Percentiles rank a stretch among this genome's conserved stretches.
These are phyloP conservation scores for Clonostachys rosea DNA, from an alignment of 2,329 filamentous ascomycete species.

Conservation along the genomic window DNA sequence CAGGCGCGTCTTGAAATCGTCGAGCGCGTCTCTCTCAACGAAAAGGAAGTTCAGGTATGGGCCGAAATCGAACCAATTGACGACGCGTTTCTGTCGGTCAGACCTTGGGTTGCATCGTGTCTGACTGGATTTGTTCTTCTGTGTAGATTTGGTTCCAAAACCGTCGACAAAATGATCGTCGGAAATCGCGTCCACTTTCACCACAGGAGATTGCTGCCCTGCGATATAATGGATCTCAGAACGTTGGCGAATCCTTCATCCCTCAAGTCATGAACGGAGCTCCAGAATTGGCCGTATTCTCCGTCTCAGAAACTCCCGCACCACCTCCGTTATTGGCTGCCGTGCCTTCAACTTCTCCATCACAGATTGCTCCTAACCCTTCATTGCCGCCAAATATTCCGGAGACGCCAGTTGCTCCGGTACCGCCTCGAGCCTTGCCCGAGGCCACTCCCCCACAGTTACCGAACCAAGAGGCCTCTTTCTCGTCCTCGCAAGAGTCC, in stretches of 20 bases:
- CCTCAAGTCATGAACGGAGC: too few relatives aligned
- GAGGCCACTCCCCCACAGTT: too few relatives aligned
- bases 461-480: too few relatives aligned
- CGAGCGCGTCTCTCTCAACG: conserved; percentile 78
- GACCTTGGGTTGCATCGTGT: not conserved
- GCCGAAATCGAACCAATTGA: not conserved
- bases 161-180: conserved; percentile 83
- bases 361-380: too few relatives aligned
- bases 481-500: too few relatives aligned
- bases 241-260: not conserved
- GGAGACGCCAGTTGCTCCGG: too few relatives aligned
- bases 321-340: too few relatives aligned
- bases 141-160: conserved; percentile 98
- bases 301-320: too few relatives aligned
- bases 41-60: conserved; percentile 93
- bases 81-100: not conserved
- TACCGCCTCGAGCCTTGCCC: too few relatives aligned
- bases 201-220: conserved; percentile 69
- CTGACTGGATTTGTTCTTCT: not conserved
- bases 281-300: too few relatives aligned
- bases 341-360: too few relatives aligned
- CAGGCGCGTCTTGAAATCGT: conserved; percentile 80
- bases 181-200: conserved; percentile 80
- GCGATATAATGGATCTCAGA: conserved; percentile 26
- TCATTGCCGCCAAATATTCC: too few relatives aligned